These are phyloP conservation scores for Tremella mesenterica DNA, from an alignment of 768 basidiomycete species.

Conservation along the genomic window DNA sequence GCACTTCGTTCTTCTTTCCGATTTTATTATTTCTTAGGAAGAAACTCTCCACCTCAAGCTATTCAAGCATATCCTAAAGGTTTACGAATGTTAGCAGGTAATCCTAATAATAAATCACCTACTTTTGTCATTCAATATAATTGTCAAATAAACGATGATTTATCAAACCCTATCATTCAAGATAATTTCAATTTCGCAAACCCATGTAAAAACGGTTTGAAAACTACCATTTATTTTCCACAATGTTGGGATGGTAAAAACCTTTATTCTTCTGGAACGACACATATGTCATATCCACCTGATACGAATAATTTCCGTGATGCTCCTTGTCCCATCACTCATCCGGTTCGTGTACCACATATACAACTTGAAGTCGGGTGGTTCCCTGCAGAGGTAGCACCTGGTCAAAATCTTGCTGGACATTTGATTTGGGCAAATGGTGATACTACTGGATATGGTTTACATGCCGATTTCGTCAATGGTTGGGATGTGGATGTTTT, in stretches of 20 bases:
- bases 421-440: constrained; percentile 49
- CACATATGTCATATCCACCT: constrained; percentile 29
- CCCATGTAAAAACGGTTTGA: constrained; percentile 27
- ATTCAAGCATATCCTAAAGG: constrained; percentile 38
- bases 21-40: constrained; percentile 39
- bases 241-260: constrained; percentile 41
- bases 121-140: background rate
- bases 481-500: constrained; percentile 58
- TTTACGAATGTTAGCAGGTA: constrained; percentile 36
- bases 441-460: constrained; percentile 58
- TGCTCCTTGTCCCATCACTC: constrained; percentile 22
- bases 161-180: too few relatives aligned
- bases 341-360: constrained; percentile 37
- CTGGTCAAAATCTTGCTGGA: constrained; percentile 34
- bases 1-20: constrained; percentile 15
- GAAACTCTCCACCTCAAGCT: constrained; percentile 20
- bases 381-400: constrained; percentile 22
- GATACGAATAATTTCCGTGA: constrained; percentile 1
- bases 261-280: constrained; percentile 27
- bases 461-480: constrained; percentile 42
- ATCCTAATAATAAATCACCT: constrained; percentile 26
- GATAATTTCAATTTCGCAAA: constrained; percentile 32
- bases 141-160: too few relatives aligned
- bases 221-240: constrained; percentile 31
- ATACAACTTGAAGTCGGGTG: constrained; percentile 38